phyloP scores from a whole-genome alignment of 305 asterid genomes.

The Solanum chacoense region DNA sequence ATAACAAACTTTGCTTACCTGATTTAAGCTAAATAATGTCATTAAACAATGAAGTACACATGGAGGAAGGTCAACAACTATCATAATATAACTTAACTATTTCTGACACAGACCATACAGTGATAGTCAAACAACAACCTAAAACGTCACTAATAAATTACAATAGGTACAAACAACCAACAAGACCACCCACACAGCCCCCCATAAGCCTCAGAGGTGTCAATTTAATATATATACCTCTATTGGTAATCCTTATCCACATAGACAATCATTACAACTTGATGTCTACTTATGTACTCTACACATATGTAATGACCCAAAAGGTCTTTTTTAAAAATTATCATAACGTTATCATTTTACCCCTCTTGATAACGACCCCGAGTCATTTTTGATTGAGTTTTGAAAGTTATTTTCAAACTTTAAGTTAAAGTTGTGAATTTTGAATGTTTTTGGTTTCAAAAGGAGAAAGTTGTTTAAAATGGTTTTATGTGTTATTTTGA shows the following conservation, averaged over 20 bases:
- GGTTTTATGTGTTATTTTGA: not conserved
- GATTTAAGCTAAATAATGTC: not conserved
- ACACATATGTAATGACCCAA: not conserved
- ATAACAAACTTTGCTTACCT: not conserved
- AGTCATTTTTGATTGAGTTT: not conserved
- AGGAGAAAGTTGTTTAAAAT: too few relatives aligned
- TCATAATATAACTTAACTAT: not conserved
- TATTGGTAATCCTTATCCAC: not conserved
- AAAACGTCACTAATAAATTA: not conserved
- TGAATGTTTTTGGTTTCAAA: not conserved
- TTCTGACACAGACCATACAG: not conserved
- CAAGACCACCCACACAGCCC: not conserved
- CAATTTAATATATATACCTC: not conserved
- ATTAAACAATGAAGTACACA: not conserved
- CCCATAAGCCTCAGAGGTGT: not conserved
- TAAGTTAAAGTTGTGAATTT: not conserved
- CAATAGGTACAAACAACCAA: not conserved
- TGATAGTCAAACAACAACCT: not conserved
- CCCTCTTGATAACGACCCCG: not conserved
- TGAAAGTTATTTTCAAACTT: too few relatives aligned
- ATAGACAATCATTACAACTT: not conserved
- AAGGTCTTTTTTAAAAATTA: not conserved
- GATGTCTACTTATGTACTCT: not conserved
- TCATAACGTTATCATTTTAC: not conserved
- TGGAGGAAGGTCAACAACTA: not conserved